Base-by-base conservation (phyloP, 192 early-diverging fungal species). In the Rhizophagus sp. region DNA sequence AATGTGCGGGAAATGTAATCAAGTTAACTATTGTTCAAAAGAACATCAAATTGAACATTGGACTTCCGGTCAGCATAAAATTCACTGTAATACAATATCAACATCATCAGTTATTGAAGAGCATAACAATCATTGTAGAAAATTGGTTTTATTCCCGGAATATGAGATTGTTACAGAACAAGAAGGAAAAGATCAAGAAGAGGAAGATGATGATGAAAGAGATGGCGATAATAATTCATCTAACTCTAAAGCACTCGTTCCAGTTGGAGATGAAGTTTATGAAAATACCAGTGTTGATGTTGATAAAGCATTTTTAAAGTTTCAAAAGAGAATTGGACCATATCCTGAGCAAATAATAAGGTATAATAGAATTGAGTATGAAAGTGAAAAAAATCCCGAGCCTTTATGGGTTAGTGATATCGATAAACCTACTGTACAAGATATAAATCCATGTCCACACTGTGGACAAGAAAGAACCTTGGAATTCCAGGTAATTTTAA, bases 301-400 rank as follows among this genome's bases (percentile, higher is more conserved):
- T 3, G 97, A 99, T 83, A 85, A 90, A 30, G 92, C 92, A 0
- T 99, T 99, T 85, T 81, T 99, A 77, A 84, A 90, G 80, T 99
- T 98, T 86, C 96, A 99, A 83, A 92, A 91, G 79, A 90, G 92
- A 41, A 87, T 97, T 12, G 86, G 89, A 33, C 67, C 88, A n/a
- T 88, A 90, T 65, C 93, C 96, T 0, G 92, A 94, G 15, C 97
- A 99, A 77, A 92, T 99, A 3, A 71, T 99, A 62, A 91, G 97
- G 79, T 93, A 92, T 68, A 88, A 87, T 8, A 84, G 93, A 11
- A 85, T 92, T 33, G 88, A 91, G 41, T 89, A 90, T 71, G 87
- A 90, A 39, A 83, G 84, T 74, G 87, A 82, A 13, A 81, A 82
- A 9, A 85, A 86, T 41, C 76, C 86, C 8, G 85, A 89, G 73